Conservation (phyloP, 768 basidiomycete genomes). For the Hygrocybe punicea region DNA sequence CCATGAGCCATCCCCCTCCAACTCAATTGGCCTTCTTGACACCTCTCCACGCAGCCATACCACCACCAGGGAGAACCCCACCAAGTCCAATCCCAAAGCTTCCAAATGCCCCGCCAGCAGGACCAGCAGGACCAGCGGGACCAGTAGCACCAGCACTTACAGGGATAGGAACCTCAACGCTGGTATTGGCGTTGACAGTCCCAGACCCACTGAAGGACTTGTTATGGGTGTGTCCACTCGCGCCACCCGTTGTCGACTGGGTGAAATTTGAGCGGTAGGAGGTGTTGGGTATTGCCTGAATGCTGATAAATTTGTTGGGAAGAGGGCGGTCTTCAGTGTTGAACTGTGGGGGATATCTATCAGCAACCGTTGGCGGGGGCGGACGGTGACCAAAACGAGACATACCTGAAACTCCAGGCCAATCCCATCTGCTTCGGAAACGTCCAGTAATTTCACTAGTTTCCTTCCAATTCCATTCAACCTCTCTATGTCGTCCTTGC, state of each 20-base stretch:
- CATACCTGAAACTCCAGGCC: constrained; percentile 88
- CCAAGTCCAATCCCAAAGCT: constrained; percentile 30
- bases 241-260: constrained; percentile 27
- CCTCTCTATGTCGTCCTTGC: constrained; percentile 80
- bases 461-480: constrained; percentile 82
- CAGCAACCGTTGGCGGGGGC: neutral
- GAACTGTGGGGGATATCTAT: constrained; percentile 44
- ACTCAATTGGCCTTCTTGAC: neutral
- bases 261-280: constrained; percentile 64
- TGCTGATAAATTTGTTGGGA: constrained; percentile 77
- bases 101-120: constrained; percentile 28
- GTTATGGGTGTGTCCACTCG: constrained; percentile 7
- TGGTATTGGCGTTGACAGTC: neutral
- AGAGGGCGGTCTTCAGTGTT: constrained; percentile 85
- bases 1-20: too few species aligned
- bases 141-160: constrained; percentile 7
- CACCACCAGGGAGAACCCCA: too few species aligned
- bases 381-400: constrained; percentile 5
- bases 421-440: constrained; percentile 80
- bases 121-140: neutral
- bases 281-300: constrained; percentile 65
- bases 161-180: constrained; percentile 8
- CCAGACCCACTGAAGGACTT: constrained; percentile 12
- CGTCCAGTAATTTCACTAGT: constrained; percentile 75
- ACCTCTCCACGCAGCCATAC: neutral